Evolutionary conservation across 345 rosid species (phyloP).

Genomic region (Jatropha curcas): DNA sequence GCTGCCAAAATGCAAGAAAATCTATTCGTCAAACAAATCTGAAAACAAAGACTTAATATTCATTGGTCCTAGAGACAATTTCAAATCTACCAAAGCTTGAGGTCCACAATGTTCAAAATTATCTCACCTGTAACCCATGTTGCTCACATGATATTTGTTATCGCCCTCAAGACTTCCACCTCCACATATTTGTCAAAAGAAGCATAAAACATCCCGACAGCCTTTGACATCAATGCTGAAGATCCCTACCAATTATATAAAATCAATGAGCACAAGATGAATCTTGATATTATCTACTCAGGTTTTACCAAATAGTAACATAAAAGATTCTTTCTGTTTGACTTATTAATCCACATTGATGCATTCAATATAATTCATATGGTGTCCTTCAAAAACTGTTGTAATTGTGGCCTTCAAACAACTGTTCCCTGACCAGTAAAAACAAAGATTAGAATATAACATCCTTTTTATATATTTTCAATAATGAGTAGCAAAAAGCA

Average conservation of each 20-base stretch:
- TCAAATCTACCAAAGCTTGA: background rate
- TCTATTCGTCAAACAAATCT: background rate
- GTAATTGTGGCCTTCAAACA: conserved; percentile 60
- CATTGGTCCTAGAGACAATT: background rate
- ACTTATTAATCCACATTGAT: conserved; percentile 93
- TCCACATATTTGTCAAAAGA: conserved; percentile 99
- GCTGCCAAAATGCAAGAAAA: background rate
- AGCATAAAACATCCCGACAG: conserved; percentile 92
- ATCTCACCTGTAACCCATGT: conserved; percentile 82
- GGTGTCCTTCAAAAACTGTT: conserved; percentile 59
- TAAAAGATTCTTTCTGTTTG: conserved; percentile 98
- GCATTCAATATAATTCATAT: conserved; percentile 95
- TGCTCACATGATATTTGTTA: conserved; percentile 89
- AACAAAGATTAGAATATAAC: conserved; percentile 5
- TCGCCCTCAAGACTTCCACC: conserved; percentile 98
- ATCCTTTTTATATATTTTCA: background rate
- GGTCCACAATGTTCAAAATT: background rate
- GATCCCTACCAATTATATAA: conserved; percentile 56
- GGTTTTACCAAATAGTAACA: conserved; percentile 47
- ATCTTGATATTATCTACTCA: conserved; percentile 19
- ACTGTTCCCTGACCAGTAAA: conserved; percentile 50
- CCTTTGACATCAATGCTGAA: conserved; percentile 99
- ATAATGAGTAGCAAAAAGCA: background rate
- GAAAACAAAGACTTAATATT: background rate
- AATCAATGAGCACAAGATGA: conserved; percentile 20